Evolutionary conservation across 2,329 filamentous ascomycete species (phyloP).

Genomic region (Aspergillus pseudonomiae): DNA sequence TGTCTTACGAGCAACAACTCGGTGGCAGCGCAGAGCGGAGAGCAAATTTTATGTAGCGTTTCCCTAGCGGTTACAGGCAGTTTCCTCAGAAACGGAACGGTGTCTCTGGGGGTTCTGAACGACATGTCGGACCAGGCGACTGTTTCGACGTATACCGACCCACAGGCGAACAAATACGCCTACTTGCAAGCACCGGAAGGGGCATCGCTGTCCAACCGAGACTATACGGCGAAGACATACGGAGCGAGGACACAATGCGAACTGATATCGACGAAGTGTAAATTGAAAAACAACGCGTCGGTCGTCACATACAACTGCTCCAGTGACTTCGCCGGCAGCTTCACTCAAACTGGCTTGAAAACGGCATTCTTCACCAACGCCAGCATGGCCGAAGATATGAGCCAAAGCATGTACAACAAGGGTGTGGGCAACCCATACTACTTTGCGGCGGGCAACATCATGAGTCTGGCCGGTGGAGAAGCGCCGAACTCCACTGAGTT

Average conservation of each 20-base stretch:
- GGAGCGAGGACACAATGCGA: slow-evolving; percentile 21
- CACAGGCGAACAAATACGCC: background rate
- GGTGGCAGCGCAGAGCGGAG: background rate
- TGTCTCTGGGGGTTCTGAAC: background rate
- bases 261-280: slow-evolving; percentile 22
- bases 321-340: background rate
- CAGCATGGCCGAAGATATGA: background rate
- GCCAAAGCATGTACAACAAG: background rate
- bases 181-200: background rate
- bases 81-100: background rate
- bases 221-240: slow-evolving; percentile 24
- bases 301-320: background rate
- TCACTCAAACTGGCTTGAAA: background rate
- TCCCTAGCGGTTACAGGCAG: background rate
- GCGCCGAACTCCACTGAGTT: slow-evolving; percentile 10
- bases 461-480: background rate
- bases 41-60: background rate
- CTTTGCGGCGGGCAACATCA: background rate
- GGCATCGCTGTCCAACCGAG: slow-evolving; percentile 4
- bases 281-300: slow-evolving; percentile 6
- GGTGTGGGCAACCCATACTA: slow-evolving; percentile 7
- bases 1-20: slow-evolving; percentile 4
- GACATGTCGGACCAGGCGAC: background rate
- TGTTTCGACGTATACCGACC: background rate
- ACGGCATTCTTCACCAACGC: background rate